Base-by-base conservation (phyloP, 352 stramenopile species). In the Phytophthora kernoviae region DNA sequence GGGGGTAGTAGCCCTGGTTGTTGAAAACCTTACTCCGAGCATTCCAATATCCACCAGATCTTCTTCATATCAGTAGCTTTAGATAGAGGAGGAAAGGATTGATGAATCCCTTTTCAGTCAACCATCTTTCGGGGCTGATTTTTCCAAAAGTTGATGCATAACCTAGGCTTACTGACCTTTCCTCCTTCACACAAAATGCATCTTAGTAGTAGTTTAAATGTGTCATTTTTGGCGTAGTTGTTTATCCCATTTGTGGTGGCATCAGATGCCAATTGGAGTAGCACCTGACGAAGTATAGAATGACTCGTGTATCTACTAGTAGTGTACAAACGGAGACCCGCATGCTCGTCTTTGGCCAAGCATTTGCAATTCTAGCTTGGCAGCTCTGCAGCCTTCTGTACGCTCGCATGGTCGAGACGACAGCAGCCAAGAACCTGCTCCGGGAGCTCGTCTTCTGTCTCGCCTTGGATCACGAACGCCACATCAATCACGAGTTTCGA, bases 71-170 rank as follows among this genome's bases (percentile, higher is more conserved):
- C 18, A 49, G n/a, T 62, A 20, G 24, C 4, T n/a, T 5, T n/a
- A 39, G 45, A 14, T 24, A 46, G 20, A 15, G 42, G 39, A 65
- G 58, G 64, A 84, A 81, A 74, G 76, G 79, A 62, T 44, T 91
- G 84, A 93, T 88, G 84, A 91, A 70, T 87, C 79, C 73, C 70
- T 84, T 87, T 68, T 72, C 81, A 88, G 79, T 82, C 75, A 88
- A 94, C 81, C 84, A 94, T 94, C 84, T 94, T 94, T 94, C 84
- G 84, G 84, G 84, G 87, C 84, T 92, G 84, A 94, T 91, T 66
- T 75, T 84, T 91, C 80, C 81, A 91, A 75, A 73, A 75, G 54
- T 69, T 93, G 84, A 93, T 91, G 84, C 57, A 91, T 81, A 74
- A 73, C 67, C 11, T 71, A 88, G 72, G 81, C 80, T 72, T 87